phyloP scores from a whole-genome alignment of 2,329 filamentous ascomycete species.

The Neopestalotiopsis clavispora region DNA sequence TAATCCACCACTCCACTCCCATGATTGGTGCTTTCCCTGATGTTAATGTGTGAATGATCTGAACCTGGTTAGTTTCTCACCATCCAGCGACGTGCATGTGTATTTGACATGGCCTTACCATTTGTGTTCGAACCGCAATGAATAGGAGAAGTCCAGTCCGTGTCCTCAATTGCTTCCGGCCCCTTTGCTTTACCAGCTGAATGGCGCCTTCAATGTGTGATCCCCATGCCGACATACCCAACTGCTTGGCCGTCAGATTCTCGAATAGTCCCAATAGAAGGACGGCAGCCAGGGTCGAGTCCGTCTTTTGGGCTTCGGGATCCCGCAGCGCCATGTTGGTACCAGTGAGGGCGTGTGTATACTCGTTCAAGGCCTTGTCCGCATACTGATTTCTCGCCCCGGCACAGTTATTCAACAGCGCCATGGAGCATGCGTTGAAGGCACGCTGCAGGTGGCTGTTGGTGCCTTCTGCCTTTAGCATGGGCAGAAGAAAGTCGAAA shows the following conservation, averaged over 20 bases:
- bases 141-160: slow-evolving; percentile 61
- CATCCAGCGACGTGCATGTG: background rate
- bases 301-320: slow-evolving; percentile 53
- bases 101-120: slow-evolving; percentile 46
- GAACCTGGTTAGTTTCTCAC: slow-evolving; percentile 13
- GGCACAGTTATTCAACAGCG: slow-evolving; percentile 59
- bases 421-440: slow-evolving; percentile 64
- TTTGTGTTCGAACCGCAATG: slow-evolving; percentile 63
- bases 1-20: slow-evolving; percentile 65
- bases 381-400: slow-evolving; percentile 38
- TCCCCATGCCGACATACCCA: slow-evolving; percentile 63
- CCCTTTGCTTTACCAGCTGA: slow-evolving; percentile 62
- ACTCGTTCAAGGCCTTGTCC: slow-evolving; percentile 53
- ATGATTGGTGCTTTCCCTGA: slow-evolving; percentile 56
- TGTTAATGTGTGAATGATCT: slow-evolving; percentile 63
- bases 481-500: slow-evolving; percentile 62
- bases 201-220: slow-evolving; percentile 70
- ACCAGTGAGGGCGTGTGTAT: slow-evolving; percentile 57
- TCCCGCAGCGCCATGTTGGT: slow-evolving; percentile 60
- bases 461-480: slow-evolving; percentile 51
- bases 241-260: slow-evolving; percentile 59
- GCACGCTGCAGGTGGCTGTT: slow-evolving; percentile 58
- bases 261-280: slow-evolving; percentile 66
- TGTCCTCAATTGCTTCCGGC: slow-evolving; percentile 58
- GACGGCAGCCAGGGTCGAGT: slow-evolving; percentile 63